Evolutionary conservation across 352 stramenopile genomes (phyloP), one percentile per base, ranked within the genome.

Genomic region (Globisporangium spinosum): DNA sequence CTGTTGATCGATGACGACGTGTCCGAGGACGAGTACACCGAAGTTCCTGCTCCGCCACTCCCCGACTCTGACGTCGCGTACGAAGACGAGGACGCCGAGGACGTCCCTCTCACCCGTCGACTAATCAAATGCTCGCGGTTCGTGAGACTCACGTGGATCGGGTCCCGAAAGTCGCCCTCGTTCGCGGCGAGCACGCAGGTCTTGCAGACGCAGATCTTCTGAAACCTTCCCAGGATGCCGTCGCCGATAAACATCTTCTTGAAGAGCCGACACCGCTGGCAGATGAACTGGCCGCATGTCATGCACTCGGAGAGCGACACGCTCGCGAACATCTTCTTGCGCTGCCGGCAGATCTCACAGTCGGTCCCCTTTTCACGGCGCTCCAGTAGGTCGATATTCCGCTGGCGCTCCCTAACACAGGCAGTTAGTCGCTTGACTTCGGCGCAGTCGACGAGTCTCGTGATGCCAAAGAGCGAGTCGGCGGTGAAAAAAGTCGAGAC

Each of bases 341-440:
- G 66, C 13, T 76, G 62, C 1, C 69, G 62, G 45, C 70, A 78
- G 35, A 80, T 72, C 27, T 69, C 67, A 43, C 82, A 90, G 13
- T 77, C 71, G n/a, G 40, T 69, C 0, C 56, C 47, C 8, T 65
- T 64, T 6, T 51, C 40, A 5, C 63, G 63, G 17, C 22, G 49
- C 32, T 74, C 69, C 10, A 80, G 65, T n/a, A 75, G 29, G 20
- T 77, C 72, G 9, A 83, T 70, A 8, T 75, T 76, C 38, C 70
- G 71, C 20, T 77, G 79, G 12, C 78, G 76, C 3, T 74, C 67
- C 8, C 73, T 71, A 3, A 83, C 71, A 76, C 87, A 85, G 40
- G 79, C 72, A 1, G 82, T 89, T 32, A 90, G 72, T 2, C 78
- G 73, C 53, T 83, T 85, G 40, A 79, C 74, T 45, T 90, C 78